Evolutionary conservation across 2,329 filamentous ascomycete genomes (phyloP).

Genomic region (Penicillium sp.): DNA sequence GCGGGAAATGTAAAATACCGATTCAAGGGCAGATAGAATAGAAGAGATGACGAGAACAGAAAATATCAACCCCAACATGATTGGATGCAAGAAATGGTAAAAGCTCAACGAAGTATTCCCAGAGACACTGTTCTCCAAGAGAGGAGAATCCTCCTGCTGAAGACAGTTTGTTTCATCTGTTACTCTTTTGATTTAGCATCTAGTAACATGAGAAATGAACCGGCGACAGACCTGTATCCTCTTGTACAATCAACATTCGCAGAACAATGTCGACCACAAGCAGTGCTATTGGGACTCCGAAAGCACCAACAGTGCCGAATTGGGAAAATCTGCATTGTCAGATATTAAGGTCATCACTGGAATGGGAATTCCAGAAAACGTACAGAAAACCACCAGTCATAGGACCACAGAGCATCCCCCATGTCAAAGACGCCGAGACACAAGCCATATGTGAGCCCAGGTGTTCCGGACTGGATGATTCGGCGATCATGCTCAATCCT

Average conservation of each 20-base stretch:
- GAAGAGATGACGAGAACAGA: not conserved
- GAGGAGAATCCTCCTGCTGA: not conserved
- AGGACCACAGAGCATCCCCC: not conserved
- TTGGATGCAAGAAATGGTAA: not conserved
- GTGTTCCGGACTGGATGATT: not conserved
- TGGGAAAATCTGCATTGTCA: not conserved
- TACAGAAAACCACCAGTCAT: not conserved
- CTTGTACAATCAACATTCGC: not conserved
- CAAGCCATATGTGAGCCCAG: not conserved
- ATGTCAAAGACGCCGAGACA: not conserved
- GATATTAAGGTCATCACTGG: not conserved
- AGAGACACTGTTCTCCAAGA: not conserved
- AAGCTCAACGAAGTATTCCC: not conserved
- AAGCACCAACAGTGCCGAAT: not conserved
- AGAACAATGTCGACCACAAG: not conserved
- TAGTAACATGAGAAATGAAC: not conserved
- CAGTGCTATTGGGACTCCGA: not conserved
- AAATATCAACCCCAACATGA: not conserved
- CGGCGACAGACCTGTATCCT: not conserved
- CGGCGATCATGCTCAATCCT: not conserved
- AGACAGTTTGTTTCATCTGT: not conserved
- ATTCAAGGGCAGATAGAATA: not conserved
- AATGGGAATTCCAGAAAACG: not conserved
- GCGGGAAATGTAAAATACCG: not conserved
- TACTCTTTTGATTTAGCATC: not conserved